phyloP scores from a whole-genome alignment of 768 basidiomycete species.

The Udeniomyces megalosporus region DNA sequence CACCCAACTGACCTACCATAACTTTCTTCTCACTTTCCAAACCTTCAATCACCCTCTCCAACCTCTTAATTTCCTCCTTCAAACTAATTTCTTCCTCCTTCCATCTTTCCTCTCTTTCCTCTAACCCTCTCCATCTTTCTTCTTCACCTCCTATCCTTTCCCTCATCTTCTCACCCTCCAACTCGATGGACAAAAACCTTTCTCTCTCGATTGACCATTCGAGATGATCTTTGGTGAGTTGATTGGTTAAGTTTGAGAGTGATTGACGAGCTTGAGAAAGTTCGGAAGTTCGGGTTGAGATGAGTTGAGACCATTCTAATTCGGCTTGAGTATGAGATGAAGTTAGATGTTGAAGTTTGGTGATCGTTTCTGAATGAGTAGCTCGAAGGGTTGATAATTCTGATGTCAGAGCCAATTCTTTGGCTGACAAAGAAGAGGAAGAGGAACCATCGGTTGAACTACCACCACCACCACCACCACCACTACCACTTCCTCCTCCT shows the following conservation, averaged over 20 bases:
- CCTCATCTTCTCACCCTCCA: slow-evolving; percentile 42
- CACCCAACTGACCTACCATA: slow-evolving; percentile 37
- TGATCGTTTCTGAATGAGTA: too few relatives aligned
- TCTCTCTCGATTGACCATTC: too few relatives aligned
- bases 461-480: too few relatives aligned
- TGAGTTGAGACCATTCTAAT: slow-evolving; percentile 57
- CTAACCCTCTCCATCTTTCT: slow-evolving; percentile 40
- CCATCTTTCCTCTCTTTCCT: slow-evolving; percentile 39
- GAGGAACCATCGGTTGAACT: not conserved
- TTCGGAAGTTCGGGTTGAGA: too few relatives aligned
- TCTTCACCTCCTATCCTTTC: slow-evolving; percentile 35
- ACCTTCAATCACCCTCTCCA: slow-evolving; percentile 33
- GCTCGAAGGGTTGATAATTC: slow-evolving; percentile 52
- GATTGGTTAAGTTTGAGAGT: too few relatives aligned
- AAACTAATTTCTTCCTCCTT: slow-evolving; percentile 31
- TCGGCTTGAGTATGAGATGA: slow-evolving; percentile 44
- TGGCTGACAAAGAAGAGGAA: not conserved
- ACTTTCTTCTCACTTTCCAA: slow-evolving; percentile 47
- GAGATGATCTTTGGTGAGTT: too few relatives aligned
- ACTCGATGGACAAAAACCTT: slow-evolving; percentile 30
- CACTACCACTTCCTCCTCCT: too few relatives aligned
- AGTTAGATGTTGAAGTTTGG: too few relatives aligned
- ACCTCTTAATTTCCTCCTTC: slow-evolving; percentile 27
- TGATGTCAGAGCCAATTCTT: slow-evolving; percentile 29
- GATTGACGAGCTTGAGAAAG: too few relatives aligned